Base-by-base conservation (phyloP, 352 stramenopile species). In the Phytophthora tubulina region DNA sequence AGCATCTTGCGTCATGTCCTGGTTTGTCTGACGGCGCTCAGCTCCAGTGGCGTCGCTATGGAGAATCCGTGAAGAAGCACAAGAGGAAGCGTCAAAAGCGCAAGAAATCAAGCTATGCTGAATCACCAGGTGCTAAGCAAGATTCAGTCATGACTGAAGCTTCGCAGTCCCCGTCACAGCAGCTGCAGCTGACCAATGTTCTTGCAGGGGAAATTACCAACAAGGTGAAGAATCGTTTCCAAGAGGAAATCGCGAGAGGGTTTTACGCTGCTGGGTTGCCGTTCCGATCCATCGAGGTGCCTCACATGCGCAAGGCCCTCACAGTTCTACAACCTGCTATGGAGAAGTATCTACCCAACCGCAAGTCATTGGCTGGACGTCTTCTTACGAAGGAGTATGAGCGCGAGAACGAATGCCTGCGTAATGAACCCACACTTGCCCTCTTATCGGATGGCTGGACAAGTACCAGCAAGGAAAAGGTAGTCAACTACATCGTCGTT, bases 181-280 rank as follows among this genome's bases (percentile, higher is more conserved):
- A 21, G 36, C 54, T 52, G 14, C 9, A 41, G 31, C 38, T 27
- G 2, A 17, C n/a, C 5, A 3, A 14, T 27, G 21, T 27, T 31
- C 53, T 45, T 33, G 41, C 31, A 13, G 42, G 42, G 11, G n/a
- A 33, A 17, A 44, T 63, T 17, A 10, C 3, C 41, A 46, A 5
- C 6, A 6, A 32, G 15, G 3, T 45, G 13, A 55, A 65, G 45
- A 36, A 45, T 1, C 39, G 44, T 4, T 65, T 55, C 39, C 32
- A 65, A n/a, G 27, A 44, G 8, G 32, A 65, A 4, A 56, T 65
- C 31, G 35, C 57, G 14, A 6, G 33, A 17, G 57, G 44, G 1
- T 65, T 65, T 38, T 65, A 56, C 57, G 44, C 57, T 49, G 45
- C 57, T 35, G 57, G 57, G 4, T 21, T 65, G 17, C 33, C 33